phyloP scores from a whole-genome alignment of 441 rosid genomes.

The Codiaeum variegatum region DNA sequence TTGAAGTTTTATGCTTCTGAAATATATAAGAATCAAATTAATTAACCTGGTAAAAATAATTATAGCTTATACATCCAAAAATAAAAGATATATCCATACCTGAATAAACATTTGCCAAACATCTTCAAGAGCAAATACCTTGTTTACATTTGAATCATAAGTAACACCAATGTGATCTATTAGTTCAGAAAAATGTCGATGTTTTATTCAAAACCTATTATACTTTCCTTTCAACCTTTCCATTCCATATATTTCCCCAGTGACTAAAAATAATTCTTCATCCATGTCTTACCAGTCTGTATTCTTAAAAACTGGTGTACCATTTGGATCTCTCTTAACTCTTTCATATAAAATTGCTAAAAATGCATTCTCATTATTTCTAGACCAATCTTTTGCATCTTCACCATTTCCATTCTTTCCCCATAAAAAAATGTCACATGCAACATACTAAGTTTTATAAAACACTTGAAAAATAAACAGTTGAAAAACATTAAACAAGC shows the following conservation, averaged over 20 bases:
- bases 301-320: not conserved
- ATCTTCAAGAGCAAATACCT: not conserved
- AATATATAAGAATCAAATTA: not conserved
- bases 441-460: no score
- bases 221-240: conserved; percentile 4
- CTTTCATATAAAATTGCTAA: no score
- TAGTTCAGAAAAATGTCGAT: not conserved
- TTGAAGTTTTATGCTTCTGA: not conserved
- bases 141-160: not conserved
- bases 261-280: not conserved
- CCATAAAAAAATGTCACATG: no score
- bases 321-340: not conserved
- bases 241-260: not conserved
- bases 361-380: not conserved
- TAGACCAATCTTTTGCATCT: not conserved
- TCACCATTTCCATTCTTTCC: not conserved
- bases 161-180: not conserved
- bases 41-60: no score
- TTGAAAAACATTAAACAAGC: no score
- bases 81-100: not conserved
- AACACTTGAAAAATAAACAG: no score
- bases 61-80: not conserved
- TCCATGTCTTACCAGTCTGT: not conserved
- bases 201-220: not conserved
- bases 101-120: not conserved